Evolutionary conservation across 139 green algal species (phyloP), one percentile per base, ranked within the genome.

Genomic region (Closterium sp.): DNA sequence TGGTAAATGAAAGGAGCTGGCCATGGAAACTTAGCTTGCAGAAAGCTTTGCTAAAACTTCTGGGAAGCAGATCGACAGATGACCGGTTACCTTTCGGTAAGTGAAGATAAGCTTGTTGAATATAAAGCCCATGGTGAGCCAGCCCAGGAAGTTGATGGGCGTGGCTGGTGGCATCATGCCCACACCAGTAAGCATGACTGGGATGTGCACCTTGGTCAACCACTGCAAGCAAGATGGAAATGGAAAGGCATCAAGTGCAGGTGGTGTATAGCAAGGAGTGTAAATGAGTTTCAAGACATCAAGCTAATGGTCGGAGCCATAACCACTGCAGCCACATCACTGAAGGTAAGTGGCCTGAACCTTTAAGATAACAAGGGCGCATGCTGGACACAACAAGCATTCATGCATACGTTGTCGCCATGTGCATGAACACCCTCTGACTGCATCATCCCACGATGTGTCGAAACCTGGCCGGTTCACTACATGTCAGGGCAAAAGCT

Each of bases 61-160:
- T 73, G 9, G 85, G 13, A 31, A 88, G 85, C 9, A 31, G 30
- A 31, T 10, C 29, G 17, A 31, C 31, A 89, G 19, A 89, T 4
- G 31, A 90, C n/a, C n/a, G n/a, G n/a, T n/a, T n/a, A n/a, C 88
- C 88, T 90, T 90, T 90, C 28, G 27, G 88, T 92, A 92, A 28
- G 62, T 92, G 89, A 92, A 92, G 13, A 92, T 86, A 45, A 92
- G 89, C 24, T 85, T 86, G 42, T 92, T 92, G 42, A 92, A 92
- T 21, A 73, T 92, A 21, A 92, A 92, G 28, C 30, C 89, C 24
- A 88, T 34, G 34, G 70, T 34, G 89, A 92, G 31, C 89, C 89
- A 92, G 9, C 31, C 62, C 11, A 42, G 29, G 31, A 70, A 92
- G 89, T 92, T 92, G 89, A 92, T 42, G 29, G 89, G 89, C 30